Evolutionary conservation across 225 moss, liverwort and hornwort genomes (phyloP).

Genomic region (Pleurozium schreberi): DNA sequence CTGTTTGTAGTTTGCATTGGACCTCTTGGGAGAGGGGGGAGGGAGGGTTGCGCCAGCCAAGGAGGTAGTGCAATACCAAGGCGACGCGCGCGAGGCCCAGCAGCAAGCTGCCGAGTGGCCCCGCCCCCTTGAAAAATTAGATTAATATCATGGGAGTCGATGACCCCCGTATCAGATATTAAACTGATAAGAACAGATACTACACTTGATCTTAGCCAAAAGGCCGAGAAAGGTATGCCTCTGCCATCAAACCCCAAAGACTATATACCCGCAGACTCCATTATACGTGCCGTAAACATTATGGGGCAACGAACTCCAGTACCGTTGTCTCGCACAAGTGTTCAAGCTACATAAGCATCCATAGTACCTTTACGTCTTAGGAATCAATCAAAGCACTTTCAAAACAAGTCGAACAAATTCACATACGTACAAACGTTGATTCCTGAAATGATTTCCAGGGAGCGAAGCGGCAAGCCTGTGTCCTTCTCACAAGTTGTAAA

Average conservation of each 20-base stretch:
- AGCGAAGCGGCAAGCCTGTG: no score
- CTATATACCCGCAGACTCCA: not conserved
- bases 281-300: not conserved
- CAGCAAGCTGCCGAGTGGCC: not conserved
- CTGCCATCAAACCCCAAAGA: fast-evolving
- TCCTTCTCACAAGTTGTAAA: no score
- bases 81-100: not conserved
- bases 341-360: no score
- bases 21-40: not conserved
- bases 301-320: not conserved
- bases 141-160: not conserved
- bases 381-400: no score
- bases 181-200: conserved; percentile 32
- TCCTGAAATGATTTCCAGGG: no score
- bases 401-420: no score
- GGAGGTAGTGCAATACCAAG: not conserved
- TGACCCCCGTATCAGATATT: not conserved
- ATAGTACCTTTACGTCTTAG: no score
- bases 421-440: no score
- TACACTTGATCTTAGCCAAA: conserved; percentile 84
- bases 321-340: not conserved
- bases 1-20: not conserved
- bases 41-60: not conserved
- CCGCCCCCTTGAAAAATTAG: not conserved
- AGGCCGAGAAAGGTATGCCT: conserved; percentile 54